A percentile compares a stretch with the other conserved stretches of the same genome.
Conservation (phyloP, 345 rosid genomes). For the Pistacia vera region DNA sequence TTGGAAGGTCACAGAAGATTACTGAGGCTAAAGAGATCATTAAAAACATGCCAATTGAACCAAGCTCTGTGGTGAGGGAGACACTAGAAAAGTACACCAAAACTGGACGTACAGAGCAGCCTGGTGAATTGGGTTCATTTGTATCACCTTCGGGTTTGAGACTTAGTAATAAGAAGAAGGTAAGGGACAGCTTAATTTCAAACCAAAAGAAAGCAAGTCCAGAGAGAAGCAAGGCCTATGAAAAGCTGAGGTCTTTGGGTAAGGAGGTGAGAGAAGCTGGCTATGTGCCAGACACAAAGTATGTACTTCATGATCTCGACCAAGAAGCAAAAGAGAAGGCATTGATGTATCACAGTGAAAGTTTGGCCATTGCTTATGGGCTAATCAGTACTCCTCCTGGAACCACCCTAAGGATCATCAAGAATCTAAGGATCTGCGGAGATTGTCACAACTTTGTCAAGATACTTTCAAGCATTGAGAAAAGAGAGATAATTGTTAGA, state of each 20-base stretch:
- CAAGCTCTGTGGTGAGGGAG: constrained; percentile 9
- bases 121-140: constrained; percentile 3
- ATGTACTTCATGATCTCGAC: constrained; percentile 16
- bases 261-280: constrained; percentile 20
- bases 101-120: neutral
- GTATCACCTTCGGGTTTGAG: constrained; percentile 6
- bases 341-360: constrained; percentile 23
- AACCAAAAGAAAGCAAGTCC: constrained; percentile 12
- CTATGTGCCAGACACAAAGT: constrained; percentile 16
- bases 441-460: constrained; percentile 20
- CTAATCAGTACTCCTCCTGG: constrained; percentile 17
- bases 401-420: constrained; percentile 13
- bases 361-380: constrained; percentile 21
- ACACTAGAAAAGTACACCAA: constrained; percentile 16
- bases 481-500: constrained; percentile 15
- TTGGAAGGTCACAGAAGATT: constrained; percentile 15
- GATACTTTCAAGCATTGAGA: constrained; percentile 14
- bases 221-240: constrained; percentile 13
- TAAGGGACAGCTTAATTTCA: neutral
- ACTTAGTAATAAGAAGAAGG: constrained; percentile 9
- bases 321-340: constrained; percentile 20
- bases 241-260: constrained; percentile 11
- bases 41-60: constrained; percentile 11
- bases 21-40: constrained; percentile 7
- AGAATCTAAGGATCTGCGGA: constrained; percentile 19